These are phyloP conservation scores for Neurospora sp. DNA, from an alignment of 495 filamentous ascomycete species.

Conservation along the genomic window DNA sequence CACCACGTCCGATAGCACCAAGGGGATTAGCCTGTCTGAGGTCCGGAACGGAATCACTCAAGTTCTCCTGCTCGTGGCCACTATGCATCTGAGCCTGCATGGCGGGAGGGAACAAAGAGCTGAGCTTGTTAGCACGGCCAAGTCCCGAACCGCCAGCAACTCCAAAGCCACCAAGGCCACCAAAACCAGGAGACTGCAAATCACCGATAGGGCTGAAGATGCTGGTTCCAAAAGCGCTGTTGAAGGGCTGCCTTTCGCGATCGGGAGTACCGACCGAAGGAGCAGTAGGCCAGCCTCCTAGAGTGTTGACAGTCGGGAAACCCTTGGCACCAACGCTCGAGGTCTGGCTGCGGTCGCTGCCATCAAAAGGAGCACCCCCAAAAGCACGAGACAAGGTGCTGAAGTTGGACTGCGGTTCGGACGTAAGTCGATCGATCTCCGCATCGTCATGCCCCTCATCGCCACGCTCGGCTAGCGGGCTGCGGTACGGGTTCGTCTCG, in stretches of 20 bases:
- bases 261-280: slow-evolving; percentile 65
- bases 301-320: slow-evolving; percentile 55
- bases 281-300: slow-evolving; percentile 57
- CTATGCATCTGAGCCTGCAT: slow-evolving; percentile 84
- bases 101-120: slow-evolving; percentile 72
- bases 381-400: slow-evolving; percentile 39
- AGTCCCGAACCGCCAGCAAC: slow-evolving; percentile 32
- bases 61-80: slow-evolving; percentile 43
- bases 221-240: slow-evolving; percentile 55
- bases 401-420: slow-evolving; percentile 35
- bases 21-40: slow-evolving; percentile 39
- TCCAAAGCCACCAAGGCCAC: slow-evolving; percentile 45
- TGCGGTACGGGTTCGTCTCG: slow-evolving; percentile 95
- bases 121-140: slow-evolving; percentile 71
- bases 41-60: slow-evolving; percentile 42
- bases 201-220: slow-evolving; percentile 64
- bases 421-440: slow-evolving; percentile 35
- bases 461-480: slow-evolving; percentile 55
- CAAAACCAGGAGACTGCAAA: slow-evolving; percentile 62
- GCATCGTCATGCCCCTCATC: slow-evolving; percentile 59
- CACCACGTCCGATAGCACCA: slow-evolving; percentile 44
- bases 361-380: slow-evolving; percentile 47
- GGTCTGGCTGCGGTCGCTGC: slow-evolving; percentile 76
- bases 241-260: slow-evolving; percentile 56
- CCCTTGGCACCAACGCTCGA: slow-evolving; percentile 71